Evolutionary conservation across 306 rosid species (phyloP).

Genomic region (Acacia melanoxylon): DNA sequence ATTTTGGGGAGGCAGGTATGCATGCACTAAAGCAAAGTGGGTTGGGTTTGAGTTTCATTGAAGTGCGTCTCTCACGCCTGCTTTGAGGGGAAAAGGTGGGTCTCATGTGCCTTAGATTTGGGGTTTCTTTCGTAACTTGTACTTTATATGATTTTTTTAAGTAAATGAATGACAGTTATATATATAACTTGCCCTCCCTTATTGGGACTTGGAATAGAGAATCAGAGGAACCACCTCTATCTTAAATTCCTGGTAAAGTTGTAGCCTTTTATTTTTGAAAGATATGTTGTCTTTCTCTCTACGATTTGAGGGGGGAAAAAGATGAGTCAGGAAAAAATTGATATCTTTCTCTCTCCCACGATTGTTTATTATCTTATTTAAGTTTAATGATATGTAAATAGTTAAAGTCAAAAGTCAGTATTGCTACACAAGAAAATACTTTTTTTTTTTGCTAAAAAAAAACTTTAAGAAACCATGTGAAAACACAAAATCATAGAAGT

Average conservation of each 20-base stretch:
- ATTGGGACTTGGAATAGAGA: not conserved
- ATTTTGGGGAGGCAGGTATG: conserved; percentile 34
- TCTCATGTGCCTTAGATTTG: conserved; percentile 40
- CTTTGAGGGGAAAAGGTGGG: conserved; percentile 22
- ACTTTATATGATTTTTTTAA: conserved; percentile 1
- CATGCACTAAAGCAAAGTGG: conserved; percentile 56
- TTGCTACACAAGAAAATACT: conserved; percentile 11
- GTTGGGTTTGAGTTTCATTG: conserved; percentile 19
- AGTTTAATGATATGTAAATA: not conserved
- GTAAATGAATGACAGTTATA: not conserved
- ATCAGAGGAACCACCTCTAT: not conserved
- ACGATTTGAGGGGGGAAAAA: not conserved
- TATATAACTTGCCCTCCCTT: not conserved
- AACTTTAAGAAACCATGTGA: not conserved
- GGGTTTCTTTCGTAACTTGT: conserved; percentile 20
- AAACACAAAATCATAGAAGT: conserved; percentile 15
- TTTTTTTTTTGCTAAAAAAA: no score
- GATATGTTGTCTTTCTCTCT: not conserved
- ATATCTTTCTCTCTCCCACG: not conserved
- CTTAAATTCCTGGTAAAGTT: conserved; percentile 38
- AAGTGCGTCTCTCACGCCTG: not conserved
- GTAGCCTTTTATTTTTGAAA: not conserved
- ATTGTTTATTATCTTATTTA: not conserved
- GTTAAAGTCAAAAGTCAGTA: conserved; percentile 18
- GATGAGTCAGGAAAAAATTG: not conserved